Conservation (phyloP, 208 protist species). For the Leishmania guyanensis region DNA sequence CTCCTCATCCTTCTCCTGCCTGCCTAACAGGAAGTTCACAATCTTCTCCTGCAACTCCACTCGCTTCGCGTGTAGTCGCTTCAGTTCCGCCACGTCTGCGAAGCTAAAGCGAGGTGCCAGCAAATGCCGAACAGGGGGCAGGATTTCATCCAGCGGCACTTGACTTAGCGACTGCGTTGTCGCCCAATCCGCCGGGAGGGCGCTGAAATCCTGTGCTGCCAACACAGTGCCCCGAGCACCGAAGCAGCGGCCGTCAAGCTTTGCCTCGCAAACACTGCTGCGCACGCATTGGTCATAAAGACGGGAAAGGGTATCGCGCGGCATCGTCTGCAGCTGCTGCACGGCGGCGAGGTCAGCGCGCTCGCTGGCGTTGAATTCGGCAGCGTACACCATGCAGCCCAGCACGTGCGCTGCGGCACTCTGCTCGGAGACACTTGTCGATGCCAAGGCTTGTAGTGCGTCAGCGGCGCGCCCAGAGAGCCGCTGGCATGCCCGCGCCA, state of each 20-base stretch:
- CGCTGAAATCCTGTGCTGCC: conserved; percentile 47
- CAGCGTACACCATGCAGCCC: conserved; percentile 61
- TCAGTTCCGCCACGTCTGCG: conserved; percentile 57
- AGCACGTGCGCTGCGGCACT: conserved; percentile 42
- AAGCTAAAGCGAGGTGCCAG: conserved; percentile 76
- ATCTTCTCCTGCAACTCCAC: conserved; percentile 56
- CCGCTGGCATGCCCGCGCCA: conserved; percentile 56
- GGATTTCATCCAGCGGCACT: conserved; percentile 33
- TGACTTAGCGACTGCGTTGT: conserved; percentile 33
- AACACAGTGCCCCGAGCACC: conserved; percentile 40
- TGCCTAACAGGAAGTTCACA: conserved; percentile 24
- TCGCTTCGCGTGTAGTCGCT: conserved; percentile 50
- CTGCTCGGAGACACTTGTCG: conserved; percentile 38
- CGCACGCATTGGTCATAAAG: conserved; percentile 23
- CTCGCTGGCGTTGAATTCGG: conserved; percentile 37
- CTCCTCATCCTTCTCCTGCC: conserved; percentile 4
- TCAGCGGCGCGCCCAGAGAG: conserved; percentile 59
- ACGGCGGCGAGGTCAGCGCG: conserved; percentile 44
- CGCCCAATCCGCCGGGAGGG: conserved; percentile 62
- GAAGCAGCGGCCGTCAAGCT: conserved; percentile 29
- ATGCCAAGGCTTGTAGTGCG: conserved; percentile 43
- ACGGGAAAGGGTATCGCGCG: conserved; percentile 13
- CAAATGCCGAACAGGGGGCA: conserved; percentile 69
- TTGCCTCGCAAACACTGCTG: conserved; percentile 23
- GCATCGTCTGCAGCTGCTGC: conserved; percentile 43